These are phyloP conservation scores for Trichoderma lentiforme DNA, from an alignment of 2,329 filamentous ascomycete genomes.

Conservation along the genomic window DNA sequence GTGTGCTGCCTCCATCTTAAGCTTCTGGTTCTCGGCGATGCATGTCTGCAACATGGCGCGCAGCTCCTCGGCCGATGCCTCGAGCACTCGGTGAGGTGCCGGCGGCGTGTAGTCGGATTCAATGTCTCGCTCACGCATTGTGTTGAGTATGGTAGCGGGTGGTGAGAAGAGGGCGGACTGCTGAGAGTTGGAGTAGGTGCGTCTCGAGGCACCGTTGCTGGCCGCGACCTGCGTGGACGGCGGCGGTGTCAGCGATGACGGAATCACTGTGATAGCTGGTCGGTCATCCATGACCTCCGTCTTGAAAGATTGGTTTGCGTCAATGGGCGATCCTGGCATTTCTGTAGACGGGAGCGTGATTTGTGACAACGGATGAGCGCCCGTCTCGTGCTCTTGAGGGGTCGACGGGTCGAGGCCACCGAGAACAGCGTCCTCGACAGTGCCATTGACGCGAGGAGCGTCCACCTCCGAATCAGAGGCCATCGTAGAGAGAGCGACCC, in stretches of 20 bases:
- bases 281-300: conserved; percentile 49
- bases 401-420: conserved; percentile 35
- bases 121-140: conserved; percentile 30
- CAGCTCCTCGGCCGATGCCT: conserved; percentile 54
- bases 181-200: conserved; percentile 41
- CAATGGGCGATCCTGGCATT: conserved; percentile 50
- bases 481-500: conserved; percentile 2
- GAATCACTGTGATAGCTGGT: conserved; percentile 45
- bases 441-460: conserved; percentile 29
- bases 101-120: conserved; percentile 46
- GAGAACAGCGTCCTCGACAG: conserved; percentile 30
- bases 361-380: conserved; percentile 42
- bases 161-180: conserved; percentile 52
- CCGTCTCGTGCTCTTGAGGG: conserved; percentile 32
- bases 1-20: conserved; percentile 82
- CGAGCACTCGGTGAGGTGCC: conserved; percentile 47
- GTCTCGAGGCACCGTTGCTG: conserved; percentile 26
- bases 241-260: conserved; percentile 57
- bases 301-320: conserved; percentile 47
- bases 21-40: conserved; percentile 54
- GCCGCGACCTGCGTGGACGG: conserved; percentile 51
- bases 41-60: conserved; percentile 53
- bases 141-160: conserved; percentile 46
- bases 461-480: conserved; percentile 36
- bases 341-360: conserved; percentile 58